These are phyloP conservation scores for Lasiodiplodia hormozganensis DNA, from an alignment of 2,329 filamentous ascomycete species.

Conservation along the genomic window DNA sequence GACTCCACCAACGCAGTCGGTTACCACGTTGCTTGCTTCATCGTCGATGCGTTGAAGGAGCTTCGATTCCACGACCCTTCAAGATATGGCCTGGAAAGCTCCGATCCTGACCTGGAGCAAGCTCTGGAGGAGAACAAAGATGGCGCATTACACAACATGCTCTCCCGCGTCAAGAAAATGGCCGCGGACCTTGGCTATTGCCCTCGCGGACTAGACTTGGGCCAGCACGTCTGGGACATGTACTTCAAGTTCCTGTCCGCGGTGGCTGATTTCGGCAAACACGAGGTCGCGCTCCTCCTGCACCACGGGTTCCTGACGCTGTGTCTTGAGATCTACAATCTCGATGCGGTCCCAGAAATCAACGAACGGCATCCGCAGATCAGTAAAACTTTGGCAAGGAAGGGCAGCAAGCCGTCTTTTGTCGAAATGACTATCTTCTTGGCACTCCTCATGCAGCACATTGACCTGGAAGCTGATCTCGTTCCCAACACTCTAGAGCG, in stretches of 20 bases:
- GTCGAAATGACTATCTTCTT: background rate
- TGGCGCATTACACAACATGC: slow-evolving; percentile 7
- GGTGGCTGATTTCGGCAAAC: slow-evolving; percentile 2
- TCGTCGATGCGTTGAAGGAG: slow-evolving; percentile 8
- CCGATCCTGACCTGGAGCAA: slow-evolving; percentile 12
- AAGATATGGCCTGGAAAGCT: slow-evolving; percentile 12
- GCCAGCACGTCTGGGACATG: slow-evolving; percentile 21
- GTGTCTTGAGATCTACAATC: slow-evolving; percentile 15
- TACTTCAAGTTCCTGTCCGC: slow-evolving; percentile 19
- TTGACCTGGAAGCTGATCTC: slow-evolving; percentile 36
- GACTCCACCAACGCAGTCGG: slow-evolving; percentile 6
- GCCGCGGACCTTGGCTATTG: background rate
- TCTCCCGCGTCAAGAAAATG: background rate
- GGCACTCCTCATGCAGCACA: slow-evolving; percentile 8
- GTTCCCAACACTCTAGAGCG: slow-evolving; percentile 34
- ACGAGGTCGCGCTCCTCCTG: slow-evolving; percentile 16
- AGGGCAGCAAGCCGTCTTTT: slow-evolving; percentile 33
- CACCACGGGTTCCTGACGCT: slow-evolving; percentile 18
- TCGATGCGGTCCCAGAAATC: background rate
- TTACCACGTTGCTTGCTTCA: slow-evolving; percentile 2
- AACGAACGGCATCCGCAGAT: slow-evolving; percentile 30
- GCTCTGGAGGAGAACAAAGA: slow-evolving; percentile 2
- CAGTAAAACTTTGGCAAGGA: slow-evolving; percentile 33
- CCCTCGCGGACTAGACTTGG: slow-evolving; percentile 14
- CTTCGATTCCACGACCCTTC: slow-evolving; percentile 16